Percentiles rank a stretch among this genome's conserved stretches.
Conservation (phyloP, 768 basidiomycete genomes). For the Rubroboletus pulcherrimus region DNA sequence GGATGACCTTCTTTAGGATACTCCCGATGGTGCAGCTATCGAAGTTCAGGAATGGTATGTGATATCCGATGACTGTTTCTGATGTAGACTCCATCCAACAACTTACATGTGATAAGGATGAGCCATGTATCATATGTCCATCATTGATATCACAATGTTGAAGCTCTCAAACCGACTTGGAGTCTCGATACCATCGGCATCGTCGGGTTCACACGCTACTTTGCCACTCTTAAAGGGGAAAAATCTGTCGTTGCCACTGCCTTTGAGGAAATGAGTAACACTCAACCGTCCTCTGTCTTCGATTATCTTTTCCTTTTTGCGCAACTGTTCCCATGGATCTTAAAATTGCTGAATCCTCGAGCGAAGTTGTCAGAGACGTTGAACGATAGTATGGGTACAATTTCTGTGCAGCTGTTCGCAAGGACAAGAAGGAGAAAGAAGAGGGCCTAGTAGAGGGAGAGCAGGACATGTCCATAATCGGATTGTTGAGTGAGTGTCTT, state of each 20-base stretch:
- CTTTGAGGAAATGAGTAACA: slow-evolving; percentile 22
- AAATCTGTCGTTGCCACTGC: too few relatives aligned
- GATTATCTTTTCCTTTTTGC: slow-evolving; percentile 25
- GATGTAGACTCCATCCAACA: not conserved
- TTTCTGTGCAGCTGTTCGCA: slow-evolving; percentile 33
- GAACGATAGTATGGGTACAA: slow-evolving; percentile 28
- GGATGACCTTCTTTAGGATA: slow-evolving; percentile 29
- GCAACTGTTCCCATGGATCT: slow-evolving; percentile 27
- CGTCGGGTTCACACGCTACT: slow-evolving; percentile 45
- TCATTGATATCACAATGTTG: not conserved
- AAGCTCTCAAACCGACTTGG: not conserved
- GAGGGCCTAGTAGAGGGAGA: slow-evolving; percentile 21
- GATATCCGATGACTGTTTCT: not conserved
- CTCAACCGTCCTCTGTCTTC: slow-evolving; percentile 19
- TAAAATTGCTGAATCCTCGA: slow-evolving; percentile 32
- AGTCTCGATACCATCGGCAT: slow-evolving; percentile 44
- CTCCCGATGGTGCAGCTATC: slow-evolving; percentile 32
- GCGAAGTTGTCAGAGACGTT: slow-evolving; percentile 26
- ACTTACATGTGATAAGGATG: slow-evolving; percentile 32
- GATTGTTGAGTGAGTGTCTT: slow-evolving; percentile 31
- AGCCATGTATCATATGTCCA: slow-evolving; percentile 41
- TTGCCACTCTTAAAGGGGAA: slow-evolving; percentile 38
- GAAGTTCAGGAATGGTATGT: slow-evolving; percentile 47
- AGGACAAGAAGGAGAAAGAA: slow-evolving; percentile 33
- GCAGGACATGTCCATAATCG: slow-evolving; percentile 37